Evolutionary conservation across 306 rosid species (phyloP).

Genomic region (Glycyrrhiza uralensis): DNA sequence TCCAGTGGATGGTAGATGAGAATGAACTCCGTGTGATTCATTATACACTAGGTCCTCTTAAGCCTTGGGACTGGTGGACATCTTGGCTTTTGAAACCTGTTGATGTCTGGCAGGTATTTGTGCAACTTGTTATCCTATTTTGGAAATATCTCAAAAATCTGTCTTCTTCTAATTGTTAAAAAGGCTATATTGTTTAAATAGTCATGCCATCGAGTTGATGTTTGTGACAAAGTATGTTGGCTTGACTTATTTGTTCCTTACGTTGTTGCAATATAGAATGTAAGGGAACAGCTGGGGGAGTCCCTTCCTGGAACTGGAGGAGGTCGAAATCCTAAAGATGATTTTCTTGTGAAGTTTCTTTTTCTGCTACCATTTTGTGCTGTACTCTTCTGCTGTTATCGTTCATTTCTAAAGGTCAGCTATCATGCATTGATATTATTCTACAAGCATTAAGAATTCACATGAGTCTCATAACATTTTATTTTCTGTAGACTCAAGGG

Average conservation of each 20-base stretch:
- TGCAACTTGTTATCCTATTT: conserved; percentile 7
- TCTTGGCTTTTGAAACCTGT: conserved; percentile 96
- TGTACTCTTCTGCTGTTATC: conserved; percentile 57
- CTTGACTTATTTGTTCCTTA: neutral
- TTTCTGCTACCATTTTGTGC: conserved; percentile 68
- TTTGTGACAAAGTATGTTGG: neutral
- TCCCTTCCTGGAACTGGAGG: conserved; percentile 93
- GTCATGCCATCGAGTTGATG: neutral
- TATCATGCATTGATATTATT: conserved; percentile 22
- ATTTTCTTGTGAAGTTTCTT: conserved; percentile 68
- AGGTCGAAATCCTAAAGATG: conserved; percentile 75
- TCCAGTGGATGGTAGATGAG: conserved; percentile 93
- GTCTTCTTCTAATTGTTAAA: neutral
- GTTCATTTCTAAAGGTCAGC: conserved; percentile 59
- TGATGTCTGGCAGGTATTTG: conserved; percentile 94
- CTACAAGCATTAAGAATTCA: conserved; percentile 10
- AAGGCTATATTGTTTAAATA: neutral
- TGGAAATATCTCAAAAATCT: neutral
- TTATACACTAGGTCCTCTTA: conserved; percentile 93
- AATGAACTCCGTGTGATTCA: conserved; percentile 75
- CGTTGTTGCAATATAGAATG: conserved; percentile 55
- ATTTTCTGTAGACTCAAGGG: conserved; percentile 51
- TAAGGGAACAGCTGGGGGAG: conserved; percentile 70
- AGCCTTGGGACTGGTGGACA: conserved; percentile 99
- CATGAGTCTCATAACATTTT: conserved; percentile 17